These are phyloP conservation scores for Yamadazyma dushanensis DNA, from an alignment of 1,139 yeast species.

Conservation along the genomic window DNA sequence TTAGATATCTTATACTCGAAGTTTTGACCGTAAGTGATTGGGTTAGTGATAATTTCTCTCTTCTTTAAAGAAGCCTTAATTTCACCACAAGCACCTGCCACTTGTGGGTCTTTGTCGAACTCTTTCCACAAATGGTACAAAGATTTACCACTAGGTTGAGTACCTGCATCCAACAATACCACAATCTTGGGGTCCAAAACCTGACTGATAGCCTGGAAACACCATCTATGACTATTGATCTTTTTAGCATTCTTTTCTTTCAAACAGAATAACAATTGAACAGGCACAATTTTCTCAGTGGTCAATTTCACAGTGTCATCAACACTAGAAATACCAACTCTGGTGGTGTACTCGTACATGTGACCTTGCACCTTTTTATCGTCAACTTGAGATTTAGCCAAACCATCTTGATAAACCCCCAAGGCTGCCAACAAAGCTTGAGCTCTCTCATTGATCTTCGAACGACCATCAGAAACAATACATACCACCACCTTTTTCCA, in stretches of 20 bases:
- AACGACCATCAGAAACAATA: constrained; percentile 49
- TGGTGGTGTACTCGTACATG: constrained; percentile 48
- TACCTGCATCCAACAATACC: constrained; percentile 48
- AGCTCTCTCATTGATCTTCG: constrained; percentile 49
- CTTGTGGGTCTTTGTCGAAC: constrained; percentile 47
- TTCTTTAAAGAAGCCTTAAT: constrained; percentile 45
- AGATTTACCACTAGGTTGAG: constrained; percentile 48
- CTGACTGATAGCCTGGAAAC: constrained; percentile 50
- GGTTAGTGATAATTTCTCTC: constrained; percentile 44
- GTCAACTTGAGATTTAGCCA: constrained; percentile 49
- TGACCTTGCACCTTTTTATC: constrained; percentile 49
- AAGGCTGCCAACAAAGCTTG: constrained; percentile 49
- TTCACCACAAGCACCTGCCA: constrained; percentile 55
- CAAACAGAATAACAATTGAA: constrained; percentile 47
- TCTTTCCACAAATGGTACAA: constrained; percentile 51
- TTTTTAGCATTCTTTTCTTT: constrained; percentile 50
- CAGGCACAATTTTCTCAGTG: constrained; percentile 50
- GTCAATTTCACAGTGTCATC: constrained; percentile 49
- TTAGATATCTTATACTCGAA: constrained; percentile 49
- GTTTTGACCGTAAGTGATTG: constrained; percentile 49
- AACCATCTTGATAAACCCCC: constrained; percentile 51
- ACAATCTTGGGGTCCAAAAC: constrained; percentile 46
- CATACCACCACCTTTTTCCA: constrained; percentile 53
- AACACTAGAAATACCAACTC: constrained; percentile 48
- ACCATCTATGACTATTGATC: constrained; percentile 52